Base-by-base conservation (phyloP, 2,329 filamentous ascomycete species). In the Exophiala aquamarina region DNA sequence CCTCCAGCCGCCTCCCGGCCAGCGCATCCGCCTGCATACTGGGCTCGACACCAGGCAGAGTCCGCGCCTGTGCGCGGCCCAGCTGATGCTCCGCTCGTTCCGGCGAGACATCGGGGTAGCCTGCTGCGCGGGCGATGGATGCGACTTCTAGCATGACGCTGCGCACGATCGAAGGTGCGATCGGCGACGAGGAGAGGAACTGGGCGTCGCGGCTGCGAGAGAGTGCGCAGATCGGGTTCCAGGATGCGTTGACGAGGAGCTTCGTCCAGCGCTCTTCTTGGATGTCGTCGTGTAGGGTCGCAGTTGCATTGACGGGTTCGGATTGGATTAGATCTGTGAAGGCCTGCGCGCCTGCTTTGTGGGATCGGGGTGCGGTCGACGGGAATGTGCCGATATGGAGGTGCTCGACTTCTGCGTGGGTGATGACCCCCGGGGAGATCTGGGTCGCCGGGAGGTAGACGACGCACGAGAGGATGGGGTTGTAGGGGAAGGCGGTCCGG, bases 201-300 rank as follows among this genome's bases (percentile, higher is more conserved):
- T 71, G 60, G 1, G 76, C 72, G 15, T 80, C 80, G 47, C 77
- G 73, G 33, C 71, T 70, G 0, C 75, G 69, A 0, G 78, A 76
- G 1, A 83, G 65, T 0, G 80, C 79, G 33, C 77, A 81, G 28
- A 82, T 69, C 0, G 80, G 75, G 54, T 84, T 84, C 76, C 78
- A 83, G 0, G 77, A 71, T 1, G 75, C 79, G 58, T 84, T 84
- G 62, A 80, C 69, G 0, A 83, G 66, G 0, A 84, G 70, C 61
- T 84, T 85, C 42, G 71, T 69, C 81, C 81, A 84, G 6, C 81
- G 71, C 42, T 76, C 71, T 0, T 71, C 60, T 52, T 84, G 79
- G 7, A 85, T 70, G 50, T 84, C 71, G 3, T 73, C 68, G 29
- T 76, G 69, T 4, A 78, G 63, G n/a, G 71, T 57, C 36, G 75